Evolutionary conservation across 2,329 filamentous ascomycete genomes (phyloP), one percentile per base, ranked within the genome.

Genomic region (Didymella exigua): DNA sequence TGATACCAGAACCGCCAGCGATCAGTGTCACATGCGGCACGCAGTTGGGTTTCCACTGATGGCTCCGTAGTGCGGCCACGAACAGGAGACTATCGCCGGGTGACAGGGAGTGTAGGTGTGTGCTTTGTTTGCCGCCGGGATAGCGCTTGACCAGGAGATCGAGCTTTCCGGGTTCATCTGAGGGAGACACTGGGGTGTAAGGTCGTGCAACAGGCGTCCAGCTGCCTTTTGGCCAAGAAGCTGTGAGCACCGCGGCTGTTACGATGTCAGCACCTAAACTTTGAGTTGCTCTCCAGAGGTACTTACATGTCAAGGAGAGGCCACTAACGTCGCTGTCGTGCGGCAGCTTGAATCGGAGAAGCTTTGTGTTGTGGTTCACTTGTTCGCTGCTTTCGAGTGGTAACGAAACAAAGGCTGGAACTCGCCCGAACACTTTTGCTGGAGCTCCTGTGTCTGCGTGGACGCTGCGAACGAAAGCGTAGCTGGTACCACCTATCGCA

Each of bases 341-440:
- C 21, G 90, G 89, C 27, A 96, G 85, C 66, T 87, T 86, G 77
- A 97, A 96, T 68, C 90, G 87, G 75, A 97, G 82, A 62, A 84
- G 87, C 85, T 97, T 96, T 65, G 91, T 95, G 82, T 97, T 96
- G 82, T 91, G 88, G 81, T 90, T 96, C 77, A 96, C 78, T 37
- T 80, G 77, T 77, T 95, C 88, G 49, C 91, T 82, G 48, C 87
- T 85, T 53, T 90, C 84, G 51, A 97, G 82, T 78, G 89, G 88
- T 65, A 96, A 82, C 54, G 86, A 86, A 59, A 96, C 77, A 77
- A 91, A 96, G 59, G 90, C 91, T 77, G 96, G 91, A 1, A 53
- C 60, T 34, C 47, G 29, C 26, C 60, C 18, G 13, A 43, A 61
- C 2, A 59, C 53, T 51, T 48, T 54, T n/a, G 26, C 27, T 23